Conservation (phyloP, 768 basidiomycete species). For the Scleroderma citrinum region DNA sequence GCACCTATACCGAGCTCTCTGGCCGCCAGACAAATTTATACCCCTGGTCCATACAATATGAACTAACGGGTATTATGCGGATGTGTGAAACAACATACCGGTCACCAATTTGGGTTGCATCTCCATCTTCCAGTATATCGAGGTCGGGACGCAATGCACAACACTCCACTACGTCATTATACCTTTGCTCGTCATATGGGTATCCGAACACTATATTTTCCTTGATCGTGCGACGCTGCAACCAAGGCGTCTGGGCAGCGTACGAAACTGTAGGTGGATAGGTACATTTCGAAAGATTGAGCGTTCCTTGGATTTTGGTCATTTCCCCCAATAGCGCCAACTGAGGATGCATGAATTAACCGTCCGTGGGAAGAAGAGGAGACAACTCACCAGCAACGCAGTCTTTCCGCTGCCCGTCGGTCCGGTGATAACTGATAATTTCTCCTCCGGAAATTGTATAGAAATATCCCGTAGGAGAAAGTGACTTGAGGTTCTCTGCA, state of each 20-base stretch:
- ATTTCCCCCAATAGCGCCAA: slow-evolving; percentile 72
- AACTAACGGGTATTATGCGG: background rate
- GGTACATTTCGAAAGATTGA: slow-evolving; percentile 60
- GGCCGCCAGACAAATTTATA: slow-evolving; percentile 74
- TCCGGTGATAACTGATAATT: slow-evolving; percentile 67
- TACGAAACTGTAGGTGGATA: slow-evolving; percentile 42
- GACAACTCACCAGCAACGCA: slow-evolving; percentile 53
- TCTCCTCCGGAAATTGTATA: slow-evolving; percentile 65
- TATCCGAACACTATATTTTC: slow-evolving; percentile 59
- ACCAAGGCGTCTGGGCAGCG: slow-evolving; percentile 46
- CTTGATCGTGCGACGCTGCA: slow-evolving; percentile 43
- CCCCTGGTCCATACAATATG: slow-evolving; percentile 36
- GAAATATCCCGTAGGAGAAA: slow-evolving; percentile 67
- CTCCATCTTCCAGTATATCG: slow-evolving; percentile 38
- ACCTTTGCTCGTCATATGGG: slow-evolving; percentile 36
- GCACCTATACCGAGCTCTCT: slow-evolving; percentile 62
- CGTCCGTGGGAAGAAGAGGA: background rate
- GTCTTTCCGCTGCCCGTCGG: slow-evolving; percentile 84
- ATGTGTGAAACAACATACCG: slow-evolving; percentile 17
- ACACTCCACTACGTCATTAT: slow-evolving; percentile 34
- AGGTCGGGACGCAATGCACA: slow-evolving; percentile 45
- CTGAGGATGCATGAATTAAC: slow-evolving; percentile 24
- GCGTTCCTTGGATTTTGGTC: slow-evolving; percentile 44
- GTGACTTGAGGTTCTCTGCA: slow-evolving; percentile 28
- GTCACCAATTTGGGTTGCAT: slow-evolving; percentile 13